Percentiles rank a stretch among this genome's conserved stretches.
phyloP scores from a whole-genome alignment of 2,329 filamentous ascomycete genomes.

The Ophiosphaerella herpotricha region DNA sequence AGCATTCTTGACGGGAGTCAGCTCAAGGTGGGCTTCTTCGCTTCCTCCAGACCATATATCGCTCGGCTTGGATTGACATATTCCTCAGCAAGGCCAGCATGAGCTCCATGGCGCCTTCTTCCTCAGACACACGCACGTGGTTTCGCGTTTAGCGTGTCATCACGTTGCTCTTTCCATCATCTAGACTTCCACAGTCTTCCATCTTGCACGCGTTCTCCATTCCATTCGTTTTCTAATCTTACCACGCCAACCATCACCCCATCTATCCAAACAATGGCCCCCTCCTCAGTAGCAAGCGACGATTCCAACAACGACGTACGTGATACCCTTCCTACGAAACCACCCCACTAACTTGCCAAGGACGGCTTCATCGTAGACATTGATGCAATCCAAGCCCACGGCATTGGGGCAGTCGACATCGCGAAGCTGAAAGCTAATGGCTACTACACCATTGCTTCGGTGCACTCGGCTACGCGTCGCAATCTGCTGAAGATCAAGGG shows the following conservation, averaged over 20 bases:
- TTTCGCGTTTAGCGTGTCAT: constrained; percentile 19
- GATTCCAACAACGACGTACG: constrained; percentile 57
- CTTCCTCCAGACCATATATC: too few species aligned
- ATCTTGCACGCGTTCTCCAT: neutral
- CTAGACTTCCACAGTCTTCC: constrained; percentile 1
- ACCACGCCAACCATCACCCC: constrained; percentile 4
- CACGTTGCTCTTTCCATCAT: constrained; percentile 11
- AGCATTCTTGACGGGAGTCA: too few species aligned
- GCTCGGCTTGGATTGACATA: too few species aligned
- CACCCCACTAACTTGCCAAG: constrained; percentile 23
- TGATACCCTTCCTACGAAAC: neutral
- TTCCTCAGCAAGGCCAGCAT: too few species aligned
- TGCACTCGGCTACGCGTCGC: constrained; percentile 63
- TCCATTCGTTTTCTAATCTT: constrained; percentile 1
- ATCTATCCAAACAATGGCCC: constrained; percentile 28
- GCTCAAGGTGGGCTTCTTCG: too few species aligned
- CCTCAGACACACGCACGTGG: constrained; percentile 16
- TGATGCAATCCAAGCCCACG: constrained; percentile 68
- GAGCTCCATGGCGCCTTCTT: constrained; percentile 18
- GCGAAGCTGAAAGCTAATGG: constrained; percentile 66
- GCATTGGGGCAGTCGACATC: constrained; percentile 68
- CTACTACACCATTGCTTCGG: constrained; percentile 66
- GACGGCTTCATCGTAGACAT: constrained; percentile 67
- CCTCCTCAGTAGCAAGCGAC: constrained; percentile 58
- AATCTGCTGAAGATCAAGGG: constrained; percentile 69